A percentile compares a stretch with the other conserved stretches of the same genome.
phyloP scores from a whole-genome alignment of 768 basidiomycete genomes.

The Auricularia auricula-judae region DNA sequence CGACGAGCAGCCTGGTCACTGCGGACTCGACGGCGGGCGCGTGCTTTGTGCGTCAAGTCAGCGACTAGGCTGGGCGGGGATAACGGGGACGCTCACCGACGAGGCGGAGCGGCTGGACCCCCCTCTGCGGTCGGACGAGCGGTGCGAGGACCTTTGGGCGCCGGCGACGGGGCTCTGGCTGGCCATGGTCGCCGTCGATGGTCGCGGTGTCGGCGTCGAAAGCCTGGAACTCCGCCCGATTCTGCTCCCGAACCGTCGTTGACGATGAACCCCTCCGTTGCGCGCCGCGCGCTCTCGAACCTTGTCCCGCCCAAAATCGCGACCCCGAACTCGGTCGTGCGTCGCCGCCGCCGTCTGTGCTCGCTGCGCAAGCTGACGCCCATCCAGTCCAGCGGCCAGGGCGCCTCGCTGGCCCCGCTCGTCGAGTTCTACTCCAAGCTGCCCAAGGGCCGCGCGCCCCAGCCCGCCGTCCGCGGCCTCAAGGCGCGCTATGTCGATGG shows the following conservation, averaged over 20 bases:
- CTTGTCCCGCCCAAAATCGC: conserved; percentile 94
- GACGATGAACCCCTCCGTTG: conserved; percentile 69
- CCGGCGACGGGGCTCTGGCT: not conserved
- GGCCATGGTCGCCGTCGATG: not conserved
- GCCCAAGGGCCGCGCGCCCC: conserved; percentile 73
- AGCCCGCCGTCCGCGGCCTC: conserved; percentile 48
- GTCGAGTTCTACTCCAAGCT: conserved; percentile 96
- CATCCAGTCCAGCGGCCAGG: conserved; percentile 65
- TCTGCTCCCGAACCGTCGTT: not conserved
- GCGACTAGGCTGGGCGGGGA: not conserved
- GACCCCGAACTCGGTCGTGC: conserved; percentile 76
- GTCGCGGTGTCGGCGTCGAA: not conserved
- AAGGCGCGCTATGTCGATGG: conserved; percentile 79
- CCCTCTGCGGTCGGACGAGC: not conserved
- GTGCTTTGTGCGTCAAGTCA: not conserved
- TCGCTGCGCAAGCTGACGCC: not conserved
- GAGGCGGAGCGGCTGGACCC: not conserved
- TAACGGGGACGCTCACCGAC: not conserved
- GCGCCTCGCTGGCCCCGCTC: conserved; percentile 69
- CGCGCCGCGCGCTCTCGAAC: conserved; percentile 73
- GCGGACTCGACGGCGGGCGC: conserved; percentile 77
- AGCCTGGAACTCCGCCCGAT: not conserved
- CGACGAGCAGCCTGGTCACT: conserved; percentile 84
- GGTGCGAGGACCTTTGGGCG: not conserved
- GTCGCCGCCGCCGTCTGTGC: conserved; percentile 15